These are phyloP conservation scores for Fraxinus sp. DNA, from an alignment of 305 asterid species.

Conservation along the genomic window DNA sequence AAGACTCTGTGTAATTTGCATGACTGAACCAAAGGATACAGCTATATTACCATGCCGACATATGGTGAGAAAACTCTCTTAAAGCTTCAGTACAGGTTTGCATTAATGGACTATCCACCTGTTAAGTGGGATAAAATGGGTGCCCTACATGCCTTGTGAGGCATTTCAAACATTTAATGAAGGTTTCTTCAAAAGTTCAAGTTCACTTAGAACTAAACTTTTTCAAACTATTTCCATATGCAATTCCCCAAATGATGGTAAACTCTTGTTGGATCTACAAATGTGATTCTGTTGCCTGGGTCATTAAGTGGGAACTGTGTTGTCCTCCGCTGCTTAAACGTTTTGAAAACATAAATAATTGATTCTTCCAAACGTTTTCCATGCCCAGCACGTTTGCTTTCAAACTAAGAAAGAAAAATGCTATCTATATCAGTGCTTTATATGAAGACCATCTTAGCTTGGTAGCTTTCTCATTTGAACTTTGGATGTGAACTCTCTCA, in stretches of 20 bases:
- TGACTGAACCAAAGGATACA: conserved; percentile 65
- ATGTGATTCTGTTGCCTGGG: not conserved
- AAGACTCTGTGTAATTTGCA: conserved; percentile 65
- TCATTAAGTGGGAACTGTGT: not conserved
- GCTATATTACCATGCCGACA: conserved; percentile 76
- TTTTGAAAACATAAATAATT: not conserved
- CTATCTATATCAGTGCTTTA: not conserved
- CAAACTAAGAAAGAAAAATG: not conserved
- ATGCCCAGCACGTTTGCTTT: not conserved
- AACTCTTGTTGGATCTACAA: conserved; percentile 3
- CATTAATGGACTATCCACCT: not conserved
- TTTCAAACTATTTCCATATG: not conserved
- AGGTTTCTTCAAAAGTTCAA: conserved; percentile 1
- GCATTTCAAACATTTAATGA: not conserved
- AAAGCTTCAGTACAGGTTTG: not conserved
- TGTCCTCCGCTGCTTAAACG: not conserved
- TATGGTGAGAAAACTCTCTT: conserved; percentile 42
- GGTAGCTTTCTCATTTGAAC: not conserved
- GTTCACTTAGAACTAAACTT: not conserved
- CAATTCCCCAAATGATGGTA: not conserved
- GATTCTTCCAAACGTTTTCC: not conserved
- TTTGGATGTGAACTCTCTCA: not conserved
- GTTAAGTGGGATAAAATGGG: not conserved
- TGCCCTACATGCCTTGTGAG: not conserved
- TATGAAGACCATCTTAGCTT: not conserved